Evolutionary conservation across 2,329 filamentous ascomycete species (phyloP).

Genomic region (Byssochlamys sp.): DNA sequence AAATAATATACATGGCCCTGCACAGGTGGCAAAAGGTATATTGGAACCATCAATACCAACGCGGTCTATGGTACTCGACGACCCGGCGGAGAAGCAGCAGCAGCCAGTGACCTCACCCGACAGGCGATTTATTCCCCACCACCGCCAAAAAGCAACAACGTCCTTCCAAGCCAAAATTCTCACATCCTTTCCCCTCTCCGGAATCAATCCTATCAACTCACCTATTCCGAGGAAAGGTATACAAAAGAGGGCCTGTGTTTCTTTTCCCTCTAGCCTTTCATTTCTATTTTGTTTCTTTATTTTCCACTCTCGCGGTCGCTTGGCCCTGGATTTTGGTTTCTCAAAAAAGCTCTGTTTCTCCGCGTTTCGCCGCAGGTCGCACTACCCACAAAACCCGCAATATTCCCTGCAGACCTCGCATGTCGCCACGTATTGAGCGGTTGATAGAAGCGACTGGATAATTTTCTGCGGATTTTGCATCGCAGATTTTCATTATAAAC

Average conservation of each 20-base stretch:
- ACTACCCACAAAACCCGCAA: not conserved
- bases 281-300: not conserved
- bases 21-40: not conserved
- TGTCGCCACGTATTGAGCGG: not conserved
- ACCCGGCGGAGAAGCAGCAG: not conserved
- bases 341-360: not conserved
- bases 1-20: too few species aligned
- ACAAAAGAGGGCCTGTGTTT: conserved; percentile 9
- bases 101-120: not conserved
- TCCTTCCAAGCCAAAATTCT: not conserved
- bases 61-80: not conserved
- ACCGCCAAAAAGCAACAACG: not conserved
- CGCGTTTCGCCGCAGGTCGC: not conserved
- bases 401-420: not conserved
- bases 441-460: not conserved
- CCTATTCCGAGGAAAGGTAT: not conserved
- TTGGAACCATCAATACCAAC: too few species aligned
- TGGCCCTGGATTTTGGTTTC: not conserved
- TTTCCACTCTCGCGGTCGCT: not conserved
- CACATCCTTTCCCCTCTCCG: not conserved
- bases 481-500: not conserved
- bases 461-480: not conserved
- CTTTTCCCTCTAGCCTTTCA: not conserved
- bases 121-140: not conserved
- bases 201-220: not conserved